Conservation (phyloP, 2,329 filamentous ascomycete genomes). For the Phialemonium atrogriseum region DNA sequence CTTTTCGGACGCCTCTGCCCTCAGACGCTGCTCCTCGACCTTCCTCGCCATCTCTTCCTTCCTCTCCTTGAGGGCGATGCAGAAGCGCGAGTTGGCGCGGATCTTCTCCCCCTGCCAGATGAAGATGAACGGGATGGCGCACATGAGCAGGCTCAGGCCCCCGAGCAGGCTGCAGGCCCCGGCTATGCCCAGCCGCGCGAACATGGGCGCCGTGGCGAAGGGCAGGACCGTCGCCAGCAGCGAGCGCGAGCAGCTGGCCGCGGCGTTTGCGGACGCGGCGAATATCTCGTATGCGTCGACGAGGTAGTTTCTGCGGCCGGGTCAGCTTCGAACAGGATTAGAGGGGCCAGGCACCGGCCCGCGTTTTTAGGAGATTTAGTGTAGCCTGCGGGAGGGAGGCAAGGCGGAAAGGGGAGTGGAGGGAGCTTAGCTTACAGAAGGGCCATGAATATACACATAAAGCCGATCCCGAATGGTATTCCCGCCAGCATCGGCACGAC, state of each 20-base stretch:
- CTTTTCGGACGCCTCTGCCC: slow-evolving; percentile 2
- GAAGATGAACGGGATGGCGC: slow-evolving; percentile 42
- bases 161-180: slow-evolving; percentile 46
- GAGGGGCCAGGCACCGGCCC: no score
- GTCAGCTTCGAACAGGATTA: no score
- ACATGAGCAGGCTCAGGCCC: slow-evolving; percentile 41
- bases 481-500: slow-evolving; percentile 52
- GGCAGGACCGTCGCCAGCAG: slow-evolving; percentile 48
- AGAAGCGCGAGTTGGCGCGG: slow-evolving; percentile 51
- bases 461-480: slow-evolving; percentile 53
- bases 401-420: slow-evolving; percentile 3
- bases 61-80: slow-evolving; percentile 45
- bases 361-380: slow-evolving; percentile 1
- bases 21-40: slow-evolving; percentile 29
- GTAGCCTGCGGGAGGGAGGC: slow-evolving; percentile 1
- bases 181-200: slow-evolving; percentile 33
- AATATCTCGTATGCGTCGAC: slow-evolving; percentile 61
- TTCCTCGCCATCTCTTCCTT: slow-evolving; percentile 37
- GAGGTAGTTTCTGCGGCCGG: slow-evolving; percentile 47
- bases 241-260: slow-evolving; percentile 38
- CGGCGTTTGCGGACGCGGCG: slow-evolving; percentile 47
- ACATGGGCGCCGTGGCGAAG: slow-evolving; percentile 44
- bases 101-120: slow-evolving; percentile 48
- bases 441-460: slow-evolving; percentile 55
- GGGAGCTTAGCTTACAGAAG: slow-evolving; percentile 32